Evolutionary conservation across 306 rosid genomes (phyloP).

Genomic region (Acacia acuminata): DNA sequence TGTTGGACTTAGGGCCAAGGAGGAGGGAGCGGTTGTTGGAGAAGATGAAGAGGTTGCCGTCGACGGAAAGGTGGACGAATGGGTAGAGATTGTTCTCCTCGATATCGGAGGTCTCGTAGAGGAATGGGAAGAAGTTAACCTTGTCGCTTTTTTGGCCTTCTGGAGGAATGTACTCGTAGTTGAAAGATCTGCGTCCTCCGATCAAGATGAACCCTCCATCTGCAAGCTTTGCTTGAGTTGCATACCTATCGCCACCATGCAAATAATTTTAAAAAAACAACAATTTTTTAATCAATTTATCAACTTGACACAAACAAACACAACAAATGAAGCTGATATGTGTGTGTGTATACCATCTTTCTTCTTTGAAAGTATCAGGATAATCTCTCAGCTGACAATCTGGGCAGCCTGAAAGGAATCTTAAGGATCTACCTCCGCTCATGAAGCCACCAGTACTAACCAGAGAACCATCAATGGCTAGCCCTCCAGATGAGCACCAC

Average conservation of each 20-base stretch:
- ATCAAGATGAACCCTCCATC: conserved; percentile 58
- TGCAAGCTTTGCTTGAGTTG: conserved; percentile 56
- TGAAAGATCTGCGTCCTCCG: conserved; percentile 76
- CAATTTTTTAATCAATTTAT: background rate
- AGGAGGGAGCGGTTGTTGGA: conserved; percentile 83
- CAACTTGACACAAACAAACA: background rate
- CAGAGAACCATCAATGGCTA: conserved; percentile 59
- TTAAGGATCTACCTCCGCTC: conserved; percentile 46
- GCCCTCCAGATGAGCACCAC: conserved; percentile 97
- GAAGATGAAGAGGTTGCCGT: conserved; percentile 76
- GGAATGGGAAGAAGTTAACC: conserved; percentile 46
- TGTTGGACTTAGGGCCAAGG: conserved; percentile 45
- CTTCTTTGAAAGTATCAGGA: conserved; percentile 35
- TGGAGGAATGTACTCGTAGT: conserved; percentile 62
- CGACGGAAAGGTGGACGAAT: conserved; percentile 59
- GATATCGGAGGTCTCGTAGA: conserved; percentile 69
- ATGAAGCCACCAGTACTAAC: conserved; percentile 71
- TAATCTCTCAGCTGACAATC: conserved; percentile 62
- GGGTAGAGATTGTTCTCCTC: conserved; percentile 97
- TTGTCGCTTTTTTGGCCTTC: conserved; percentile 29
- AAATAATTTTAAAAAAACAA: background rate
- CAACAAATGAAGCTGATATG: background rate
- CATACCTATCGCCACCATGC: conserved; percentile 31
- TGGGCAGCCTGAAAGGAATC: conserved; percentile 49
- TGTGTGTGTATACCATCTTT: conserved; percentile 50